A percentile compares a stretch with the other conserved stretches of the same genome.
These are phyloP conservation scores for Phaeodactylum tricornutum DNA, from an alignment of 108 stramenopile species.

Conservation along the genomic window DNA sequence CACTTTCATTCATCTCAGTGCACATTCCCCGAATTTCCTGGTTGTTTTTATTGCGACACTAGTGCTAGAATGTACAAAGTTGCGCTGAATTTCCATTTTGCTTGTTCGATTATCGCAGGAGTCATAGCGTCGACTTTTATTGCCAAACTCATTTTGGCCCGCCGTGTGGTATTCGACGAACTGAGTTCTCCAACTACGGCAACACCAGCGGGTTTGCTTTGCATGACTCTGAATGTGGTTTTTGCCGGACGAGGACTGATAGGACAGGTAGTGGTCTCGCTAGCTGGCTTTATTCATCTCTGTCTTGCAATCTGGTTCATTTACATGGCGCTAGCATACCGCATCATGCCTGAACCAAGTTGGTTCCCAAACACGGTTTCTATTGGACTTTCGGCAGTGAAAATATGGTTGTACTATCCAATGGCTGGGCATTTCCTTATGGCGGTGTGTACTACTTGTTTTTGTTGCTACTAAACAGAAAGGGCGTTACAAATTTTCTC, in stretches of 20 bases:
- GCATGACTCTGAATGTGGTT: conserved; percentile 62
- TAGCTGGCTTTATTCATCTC: conserved; percentile 49
- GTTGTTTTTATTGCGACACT: conserved; percentile 76
- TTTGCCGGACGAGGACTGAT: conserved; percentile 56
- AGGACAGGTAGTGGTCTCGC: conserved; percentile 45
- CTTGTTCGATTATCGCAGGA: conserved; percentile 45
- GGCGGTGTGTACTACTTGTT: too few species aligned
- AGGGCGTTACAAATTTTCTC: not conserved
- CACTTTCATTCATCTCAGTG: conserved; percentile 67
- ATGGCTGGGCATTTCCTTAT: conserved; percentile 55
- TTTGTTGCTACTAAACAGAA: not conserved
- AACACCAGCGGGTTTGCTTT: conserved; percentile 62
- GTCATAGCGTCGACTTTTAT: conserved; percentile 31
- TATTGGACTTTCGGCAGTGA: conserved; percentile 61
- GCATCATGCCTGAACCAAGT: conserved; percentile 64
- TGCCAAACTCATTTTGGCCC: conserved; percentile 38
- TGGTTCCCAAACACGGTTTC: conserved; percentile 78
- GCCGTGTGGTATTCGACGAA: conserved; percentile 56
- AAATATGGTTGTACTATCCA: conserved; percentile 63
- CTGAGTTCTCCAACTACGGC: conserved; percentile 69
- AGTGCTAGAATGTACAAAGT: conserved; percentile 17
- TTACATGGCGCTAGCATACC: conserved; percentile 68
- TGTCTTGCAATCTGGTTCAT: conserved; percentile 62
- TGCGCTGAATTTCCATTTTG: conserved; percentile 45
- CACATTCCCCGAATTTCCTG: conserved; percentile 68